These are phyloP conservation scores for Nemania abortiva DNA, from an alignment of 2,329 filamentous ascomycete species.

Conservation along the genomic window DNA sequence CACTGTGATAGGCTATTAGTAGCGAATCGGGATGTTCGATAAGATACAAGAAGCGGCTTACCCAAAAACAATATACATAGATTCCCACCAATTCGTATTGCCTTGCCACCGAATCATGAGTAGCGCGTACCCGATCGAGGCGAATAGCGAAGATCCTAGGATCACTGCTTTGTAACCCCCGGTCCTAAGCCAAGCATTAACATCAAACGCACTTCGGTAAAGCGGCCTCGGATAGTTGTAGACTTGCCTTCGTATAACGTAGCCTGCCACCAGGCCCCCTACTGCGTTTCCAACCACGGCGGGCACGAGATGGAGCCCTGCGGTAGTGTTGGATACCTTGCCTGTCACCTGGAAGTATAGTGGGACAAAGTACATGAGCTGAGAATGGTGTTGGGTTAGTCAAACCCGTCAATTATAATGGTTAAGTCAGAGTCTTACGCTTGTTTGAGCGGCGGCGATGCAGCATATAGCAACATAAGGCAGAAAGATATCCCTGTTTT, in stretches of 20 bases:
- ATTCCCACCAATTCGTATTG: constrained; percentile 65
- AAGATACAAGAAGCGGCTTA: constrained; percentile 39
- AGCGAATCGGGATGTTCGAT: too few species aligned
- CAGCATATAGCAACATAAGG: constrained; percentile 65
- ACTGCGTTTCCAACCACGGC: constrained; percentile 75
- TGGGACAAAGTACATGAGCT: constrained; percentile 74
- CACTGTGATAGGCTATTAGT: constrained; percentile 50
- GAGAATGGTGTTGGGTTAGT: constrained; percentile 20
- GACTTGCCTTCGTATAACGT: constrained; percentile 62
- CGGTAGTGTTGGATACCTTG: constrained; percentile 67
- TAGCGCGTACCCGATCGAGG: constrained; percentile 62
- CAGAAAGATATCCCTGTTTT: constrained; percentile 63
- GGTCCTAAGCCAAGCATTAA: constrained; percentile 55
- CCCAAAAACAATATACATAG: constrained; percentile 69
- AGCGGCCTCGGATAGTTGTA: not conserved
- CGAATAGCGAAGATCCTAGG: constrained; percentile 61
- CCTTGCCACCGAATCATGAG: constrained; percentile 71
- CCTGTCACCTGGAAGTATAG: constrained; percentile 77
- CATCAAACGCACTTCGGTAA: not conserved
- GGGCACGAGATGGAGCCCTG: constrained; percentile 72
- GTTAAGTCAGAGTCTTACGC: constrained; percentile 53
- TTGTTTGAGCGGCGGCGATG: constrained; percentile 69
- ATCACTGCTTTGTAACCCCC: constrained; percentile 71
- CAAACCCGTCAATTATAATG: constrained; percentile 3
- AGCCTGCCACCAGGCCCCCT: constrained; percentile 71